Percentiles rank a stretch among this genome's conserved stretches.
phyloP scores from a whole-genome alignment of 495 filamentous ascomycete genomes.

The Neurospora sp. region DNA sequence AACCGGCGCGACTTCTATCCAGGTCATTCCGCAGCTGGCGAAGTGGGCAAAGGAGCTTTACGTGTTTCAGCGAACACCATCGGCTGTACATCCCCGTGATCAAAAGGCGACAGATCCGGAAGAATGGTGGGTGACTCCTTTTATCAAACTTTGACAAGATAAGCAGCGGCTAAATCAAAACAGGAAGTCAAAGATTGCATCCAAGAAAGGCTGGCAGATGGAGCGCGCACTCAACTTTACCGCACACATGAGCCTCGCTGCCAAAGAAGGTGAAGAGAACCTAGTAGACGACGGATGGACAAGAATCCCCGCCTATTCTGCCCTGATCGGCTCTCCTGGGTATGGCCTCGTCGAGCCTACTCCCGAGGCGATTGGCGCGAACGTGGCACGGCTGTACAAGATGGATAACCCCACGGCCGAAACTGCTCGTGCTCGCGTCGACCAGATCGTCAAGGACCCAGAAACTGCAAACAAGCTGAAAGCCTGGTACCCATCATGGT shows the following conservation, averaged over 20 bases:
- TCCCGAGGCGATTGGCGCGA: conserved; percentile 25
- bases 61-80: conserved; percentile 48
- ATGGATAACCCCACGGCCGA: conserved; percentile 17
- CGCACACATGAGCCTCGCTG: conserved; percentile 16
- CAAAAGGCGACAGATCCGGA: conserved; percentile 39
- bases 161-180: neutral
- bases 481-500: conserved; percentile 36
- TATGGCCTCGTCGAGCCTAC: conserved; percentile 16
- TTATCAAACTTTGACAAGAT: neutral
- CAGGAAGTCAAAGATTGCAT: conserved; percentile 26
- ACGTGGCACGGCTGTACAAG: conserved; percentile 21
- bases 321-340: conserved; percentile 15
- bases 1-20: conserved; percentile 46
- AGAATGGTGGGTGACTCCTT: conserved; percentile 21
- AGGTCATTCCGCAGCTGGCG: conserved; percentile 40
- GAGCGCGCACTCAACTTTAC: conserved; percentile 28
- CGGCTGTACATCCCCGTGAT: conserved; percentile 36
- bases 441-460: conserved; percentile 32
- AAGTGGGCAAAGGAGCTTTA: conserved; percentile 41
- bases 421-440: conserved; percentile 24
- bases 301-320: conserved; percentile 16
- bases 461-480: conserved; percentile 32
- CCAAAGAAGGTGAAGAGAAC: conserved; percentile 18
- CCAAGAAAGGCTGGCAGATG: conserved; percentile 35
- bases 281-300: conserved; percentile 36